Conservation (phyloP, 345 rosid genomes). For the Eutrema yunnanense region DNA sequence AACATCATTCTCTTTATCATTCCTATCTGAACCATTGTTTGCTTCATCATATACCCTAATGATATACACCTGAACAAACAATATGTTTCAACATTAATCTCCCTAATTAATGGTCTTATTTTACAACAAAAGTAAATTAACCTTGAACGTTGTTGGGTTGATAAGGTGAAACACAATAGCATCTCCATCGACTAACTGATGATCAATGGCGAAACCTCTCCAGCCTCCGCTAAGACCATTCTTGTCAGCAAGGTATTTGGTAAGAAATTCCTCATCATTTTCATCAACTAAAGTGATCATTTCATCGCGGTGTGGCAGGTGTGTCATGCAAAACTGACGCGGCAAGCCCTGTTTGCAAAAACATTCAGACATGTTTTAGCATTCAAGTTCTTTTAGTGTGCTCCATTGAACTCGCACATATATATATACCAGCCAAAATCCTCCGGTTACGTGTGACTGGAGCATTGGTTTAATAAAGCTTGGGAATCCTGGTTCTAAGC, state of each 20-base stretch:
- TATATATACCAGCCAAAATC: conserved; percentile 60
- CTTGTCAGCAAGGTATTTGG: conserved; percentile 47
- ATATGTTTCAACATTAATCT: neutral
- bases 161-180: conserved; percentile 54
- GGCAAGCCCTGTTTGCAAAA: conserved; percentile 48
- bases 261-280: conserved; percentile 30
- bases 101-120: neutral
- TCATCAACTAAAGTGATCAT: conserved; percentile 40
- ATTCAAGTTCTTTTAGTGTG: neutral
- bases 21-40: neutral
- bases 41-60: conserved; percentile 23
- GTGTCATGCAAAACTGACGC: conserved; percentile 40
- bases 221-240: conserved; percentile 59
- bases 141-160: conserved; percentile 51
- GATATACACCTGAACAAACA: conserved; percentile 27
- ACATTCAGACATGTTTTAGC: neutral
- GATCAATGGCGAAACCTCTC: conserved; percentile 54
- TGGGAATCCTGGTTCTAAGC: conserved; percentile 36
- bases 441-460: conserved; percentile 51
- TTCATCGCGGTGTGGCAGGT: conserved; percentile 44
- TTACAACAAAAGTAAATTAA: conserved; percentile 5
- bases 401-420: too few relatives aligned
- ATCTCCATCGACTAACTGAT: conserved; percentile 52
- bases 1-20: neutral
- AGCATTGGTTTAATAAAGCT: conserved; percentile 53